phyloP scores from a whole-genome alignment of 495 filamentous ascomycete genomes.

The Aspergillus nanangensis region DNA sequence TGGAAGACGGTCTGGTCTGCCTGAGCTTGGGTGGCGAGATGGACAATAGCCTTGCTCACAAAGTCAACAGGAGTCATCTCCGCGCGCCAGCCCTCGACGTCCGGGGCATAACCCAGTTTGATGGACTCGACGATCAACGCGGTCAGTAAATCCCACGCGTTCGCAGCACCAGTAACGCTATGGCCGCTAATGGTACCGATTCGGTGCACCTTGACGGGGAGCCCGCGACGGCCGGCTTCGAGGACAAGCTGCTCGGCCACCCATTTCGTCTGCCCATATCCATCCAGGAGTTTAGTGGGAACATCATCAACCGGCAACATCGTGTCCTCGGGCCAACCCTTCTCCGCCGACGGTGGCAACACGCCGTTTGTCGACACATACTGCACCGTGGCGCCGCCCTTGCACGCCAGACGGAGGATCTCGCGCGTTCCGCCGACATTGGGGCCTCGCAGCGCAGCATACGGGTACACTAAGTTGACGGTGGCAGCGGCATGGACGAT shows the following conservation, averaged over 20 bases:
- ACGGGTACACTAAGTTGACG: conserved; percentile 65
- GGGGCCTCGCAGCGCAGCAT: conserved; percentile 53
- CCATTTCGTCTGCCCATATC: conserved; percentile 65
- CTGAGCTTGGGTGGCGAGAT: conserved; percentile 50
- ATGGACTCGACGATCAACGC: conserved; percentile 65
- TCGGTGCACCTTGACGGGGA: conserved; percentile 58
- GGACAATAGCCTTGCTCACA: conserved; percentile 59
- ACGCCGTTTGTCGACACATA: conserved; percentile 69
- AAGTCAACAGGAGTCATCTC: conserved; percentile 74
- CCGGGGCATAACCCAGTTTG: conserved; percentile 54
- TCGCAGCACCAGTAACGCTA: conserved; percentile 57
- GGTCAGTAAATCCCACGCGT: conserved; percentile 63
- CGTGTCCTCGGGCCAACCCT: conserved; percentile 56
- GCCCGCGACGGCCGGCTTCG: conserved; percentile 54
- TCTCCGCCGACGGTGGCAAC: conserved; percentile 49
- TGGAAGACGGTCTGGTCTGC: conserved; percentile 56
- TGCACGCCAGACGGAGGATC: conserved; percentile 57
- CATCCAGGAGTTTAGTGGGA: conserved; percentile 54
- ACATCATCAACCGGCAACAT: conserved; percentile 56
- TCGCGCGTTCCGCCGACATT: conserved; percentile 61
- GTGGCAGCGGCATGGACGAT: conserved; percentile 63
- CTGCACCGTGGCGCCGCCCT: conserved; percentile 59
- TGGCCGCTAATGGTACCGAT: conserved; percentile 63
- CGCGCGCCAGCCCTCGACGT: conserved; percentile 62
- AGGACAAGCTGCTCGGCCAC: conserved; percentile 62